Percentiles rank a stretch among this genome's conserved stretches.
Conservation (phyloP, 2,329 filamentous ascomycete species). For the Lachnellula arida region DNA sequence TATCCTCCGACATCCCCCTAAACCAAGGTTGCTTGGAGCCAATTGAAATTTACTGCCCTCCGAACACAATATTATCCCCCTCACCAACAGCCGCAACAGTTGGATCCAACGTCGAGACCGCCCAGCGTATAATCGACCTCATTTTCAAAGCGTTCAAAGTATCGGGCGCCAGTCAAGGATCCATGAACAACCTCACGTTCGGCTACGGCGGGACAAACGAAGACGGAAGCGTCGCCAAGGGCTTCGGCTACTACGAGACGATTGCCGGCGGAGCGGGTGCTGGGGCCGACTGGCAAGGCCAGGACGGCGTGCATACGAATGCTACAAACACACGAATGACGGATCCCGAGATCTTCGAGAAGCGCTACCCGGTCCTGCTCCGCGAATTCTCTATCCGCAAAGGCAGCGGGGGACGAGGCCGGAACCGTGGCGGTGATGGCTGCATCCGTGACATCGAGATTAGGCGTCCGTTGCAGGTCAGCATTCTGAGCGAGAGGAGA, state of each 20-base stretch:
- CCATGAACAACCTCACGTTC: slow-evolving; percentile 78
- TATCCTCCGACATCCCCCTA: slow-evolving; percentile 72
- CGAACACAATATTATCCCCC: slow-evolving; percentile 65
- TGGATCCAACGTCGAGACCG: slow-evolving; percentile 74
- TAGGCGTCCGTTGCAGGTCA: slow-evolving; percentile 41
- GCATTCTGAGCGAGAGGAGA: slow-evolving; percentile 55
- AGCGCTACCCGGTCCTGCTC: slow-evolving; percentile 24
- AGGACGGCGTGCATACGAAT: slow-evolving; percentile 20
- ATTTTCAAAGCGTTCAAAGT: slow-evolving; percentile 73
- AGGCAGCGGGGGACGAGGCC: slow-evolving; percentile 19
- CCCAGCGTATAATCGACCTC: slow-evolving; percentile 74
- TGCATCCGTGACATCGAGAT: slow-evolving; percentile 41
- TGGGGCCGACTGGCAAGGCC: slow-evolving; percentile 18
- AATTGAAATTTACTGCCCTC: slow-evolving; percentile 57
- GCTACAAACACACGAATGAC: slow-evolving; percentile 25
- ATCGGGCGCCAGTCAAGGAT: slow-evolving; percentile 71
- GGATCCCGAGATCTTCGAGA: slow-evolving; percentile 24
- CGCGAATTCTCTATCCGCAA: slow-evolving; percentile 20
- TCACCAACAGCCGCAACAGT: slow-evolving; percentile 71
- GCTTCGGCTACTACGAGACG: slow-evolving; percentile 60
- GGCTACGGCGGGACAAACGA: slow-evolving; percentile 64
- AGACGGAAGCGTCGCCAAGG: slow-evolving; percentile 54
- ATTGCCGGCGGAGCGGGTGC: slow-evolving; percentile 24
- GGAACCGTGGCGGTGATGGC: slow-evolving; percentile 19
- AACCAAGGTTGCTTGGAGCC: slow-evolving; percentile 78